phyloP scores from a whole-genome alignment of 2,329 filamentous ascomycete genomes.

The Curvularia eragrostidis region DNA sequence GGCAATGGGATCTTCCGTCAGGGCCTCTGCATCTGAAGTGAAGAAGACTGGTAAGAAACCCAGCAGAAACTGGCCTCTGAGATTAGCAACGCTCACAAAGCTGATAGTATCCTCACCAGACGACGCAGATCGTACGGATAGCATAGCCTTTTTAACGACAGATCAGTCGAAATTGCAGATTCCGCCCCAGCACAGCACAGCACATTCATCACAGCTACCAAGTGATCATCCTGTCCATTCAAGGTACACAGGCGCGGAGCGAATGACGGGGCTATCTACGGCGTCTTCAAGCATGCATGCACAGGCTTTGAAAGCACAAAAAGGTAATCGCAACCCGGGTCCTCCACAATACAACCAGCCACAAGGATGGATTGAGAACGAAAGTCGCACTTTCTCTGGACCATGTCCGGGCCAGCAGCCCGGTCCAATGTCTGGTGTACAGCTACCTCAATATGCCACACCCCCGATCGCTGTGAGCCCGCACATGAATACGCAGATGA shows the following conservation, averaged over 20 bases:
- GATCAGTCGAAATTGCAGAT: neutral
- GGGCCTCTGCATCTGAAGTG: neutral
- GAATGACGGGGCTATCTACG: constrained; percentile 3
- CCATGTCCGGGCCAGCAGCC: constrained; percentile 24
- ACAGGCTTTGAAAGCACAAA: constrained; percentile 18
- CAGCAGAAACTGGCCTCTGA: constrained; percentile 2
- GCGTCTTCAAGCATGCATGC: constrained; percentile 14
- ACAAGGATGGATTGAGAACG: constrained; percentile 31
- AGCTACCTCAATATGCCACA: constrained; percentile 25
- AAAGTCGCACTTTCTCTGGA: constrained; percentile 20
- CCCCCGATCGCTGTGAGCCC: constrained; percentile 22
- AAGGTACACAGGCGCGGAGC: constrained; percentile 5
- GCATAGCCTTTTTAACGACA: neutral
- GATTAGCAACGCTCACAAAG: constrained; percentile 17
- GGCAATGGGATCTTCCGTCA: neutral
- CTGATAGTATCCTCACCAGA: constrained; percentile 13
- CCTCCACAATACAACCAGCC: constrained; percentile 20
- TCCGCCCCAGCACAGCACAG: neutral
- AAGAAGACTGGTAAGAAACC: constrained; percentile 19
- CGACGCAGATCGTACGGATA: neutral
- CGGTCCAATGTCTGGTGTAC: constrained; percentile 16
- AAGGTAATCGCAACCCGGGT: constrained; percentile 17
- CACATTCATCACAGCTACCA: constrained; percentile 7
- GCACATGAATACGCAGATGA: constrained; percentile 13
- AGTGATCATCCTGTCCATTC: constrained; percentile 6